A percentile compares a stretch with the other conserved stretches of the same genome.
phyloP scores from a whole-genome alignment of 352 stramenopile genomes.

The Albugo laibachii region DNA sequence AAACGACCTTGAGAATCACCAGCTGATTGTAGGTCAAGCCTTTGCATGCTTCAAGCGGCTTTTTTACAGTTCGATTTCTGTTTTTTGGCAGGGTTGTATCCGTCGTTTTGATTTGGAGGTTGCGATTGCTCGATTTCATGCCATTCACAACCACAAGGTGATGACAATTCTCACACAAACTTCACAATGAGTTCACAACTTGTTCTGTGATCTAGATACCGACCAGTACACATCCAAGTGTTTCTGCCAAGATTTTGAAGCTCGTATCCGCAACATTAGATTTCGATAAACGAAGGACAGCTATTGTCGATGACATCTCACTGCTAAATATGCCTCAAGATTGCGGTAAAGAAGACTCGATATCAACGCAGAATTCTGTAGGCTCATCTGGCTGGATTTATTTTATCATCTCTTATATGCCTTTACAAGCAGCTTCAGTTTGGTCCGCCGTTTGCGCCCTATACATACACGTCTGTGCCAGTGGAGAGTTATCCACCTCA shows the following conservation, averaged over 20 bases:
- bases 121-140: slow-evolving; percentile 50
- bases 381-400: slow-evolving; percentile 3
- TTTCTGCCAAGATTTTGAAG: slow-evolving; percentile 40
- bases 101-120: slow-evolving; percentile 61
- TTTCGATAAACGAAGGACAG: slow-evolving; percentile 1
- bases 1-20: slow-evolving; percentile 23
- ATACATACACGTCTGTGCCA: slow-evolving; percentile 38
- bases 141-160: slow-evolving; percentile 37
- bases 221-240: slow-evolving; percentile 28
- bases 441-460: slow-evolving; percentile 41
- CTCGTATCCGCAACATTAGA: slow-evolving; percentile 50
- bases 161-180: background rate
- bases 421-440: slow-evolving; percentile 23
- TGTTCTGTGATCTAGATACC: background rate
- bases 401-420: no score
- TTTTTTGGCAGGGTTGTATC: slow-evolving; percentile 22
- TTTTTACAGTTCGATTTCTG: background rate
- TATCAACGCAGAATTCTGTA: slow-evolving; percentile 24
- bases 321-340: slow-evolving; percentile 50
- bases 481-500: slow-evolving; percentile 62
- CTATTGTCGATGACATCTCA: slow-evolving; percentile 39
- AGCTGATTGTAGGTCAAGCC: slow-evolving; percentile 24
- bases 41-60: background rate
- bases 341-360: slow-evolving; percentile 9
- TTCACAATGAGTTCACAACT: background rate